Percentiles rank a stretch among this genome's conserved stretches.
Evolutionary conservation across 768 basidiomycete genomes (phyloP).

Genomic region (Amanita subjunquillea): DNA sequence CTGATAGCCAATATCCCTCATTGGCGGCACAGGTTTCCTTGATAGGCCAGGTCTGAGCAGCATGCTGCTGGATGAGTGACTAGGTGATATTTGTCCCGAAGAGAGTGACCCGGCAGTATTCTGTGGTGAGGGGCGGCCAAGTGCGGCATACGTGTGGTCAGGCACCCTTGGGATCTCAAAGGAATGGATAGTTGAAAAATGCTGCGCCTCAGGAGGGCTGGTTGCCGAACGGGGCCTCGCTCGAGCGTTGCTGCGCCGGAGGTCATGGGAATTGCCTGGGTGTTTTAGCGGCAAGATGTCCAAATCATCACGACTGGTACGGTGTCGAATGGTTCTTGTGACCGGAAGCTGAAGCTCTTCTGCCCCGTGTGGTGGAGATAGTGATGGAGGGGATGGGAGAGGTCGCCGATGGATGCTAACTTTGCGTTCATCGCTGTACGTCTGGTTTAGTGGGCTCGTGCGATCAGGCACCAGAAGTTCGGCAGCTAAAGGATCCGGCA

Average conservation of each 20-base stretch:
- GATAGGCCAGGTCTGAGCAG: background rate
- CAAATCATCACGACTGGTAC: background rate
- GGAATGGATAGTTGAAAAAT: background rate
- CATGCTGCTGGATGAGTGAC: background rate
- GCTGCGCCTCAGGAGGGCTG: background rate
- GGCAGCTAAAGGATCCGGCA: conserved; percentile 1
- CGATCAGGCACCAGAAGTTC: conserved; percentile 1
- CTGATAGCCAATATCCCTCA: conserved; percentile 1
- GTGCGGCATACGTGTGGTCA: background rate
- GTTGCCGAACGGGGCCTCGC: background rate
- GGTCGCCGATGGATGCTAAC: conserved; percentile 1
- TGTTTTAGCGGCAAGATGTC: background rate
- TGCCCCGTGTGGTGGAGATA: background rate
- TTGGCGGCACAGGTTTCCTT: background rate
- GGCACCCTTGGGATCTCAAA: background rate
- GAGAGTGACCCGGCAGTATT: background rate
- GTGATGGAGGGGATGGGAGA: conserved; percentile 1
- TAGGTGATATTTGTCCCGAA: background rate
- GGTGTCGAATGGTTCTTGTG: conserved; percentile 4
- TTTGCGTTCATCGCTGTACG: background rate
- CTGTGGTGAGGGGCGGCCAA: background rate
- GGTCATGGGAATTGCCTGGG: background rate
- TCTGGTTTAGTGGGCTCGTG: background rate
- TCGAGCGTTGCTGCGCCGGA: conserved; percentile 1
- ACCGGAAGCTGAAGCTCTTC: background rate